A percentile compares a stretch with the other conserved stretches of the same genome.
Conservation (phyloP, 2,329 filamentous ascomycete genomes). For the Stagonosporopsis tanaceti region DNA sequence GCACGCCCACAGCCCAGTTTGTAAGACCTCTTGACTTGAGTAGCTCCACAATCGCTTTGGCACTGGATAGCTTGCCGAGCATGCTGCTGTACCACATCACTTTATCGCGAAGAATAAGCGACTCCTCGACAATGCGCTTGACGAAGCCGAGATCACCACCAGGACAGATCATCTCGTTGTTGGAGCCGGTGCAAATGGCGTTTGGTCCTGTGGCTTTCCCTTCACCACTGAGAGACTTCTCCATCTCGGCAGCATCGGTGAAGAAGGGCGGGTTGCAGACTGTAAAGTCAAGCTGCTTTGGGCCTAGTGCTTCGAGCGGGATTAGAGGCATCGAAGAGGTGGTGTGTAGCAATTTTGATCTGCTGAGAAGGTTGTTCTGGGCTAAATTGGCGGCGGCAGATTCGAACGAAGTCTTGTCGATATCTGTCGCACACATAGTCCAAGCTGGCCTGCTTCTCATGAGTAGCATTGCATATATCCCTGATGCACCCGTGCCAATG, state of each 20-base stretch:
- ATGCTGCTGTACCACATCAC: conserved; percentile 92
- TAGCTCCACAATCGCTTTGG: conserved; percentile 67
- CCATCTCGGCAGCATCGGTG: conserved; percentile 73
- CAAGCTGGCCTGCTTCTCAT: conserved; percentile 73
- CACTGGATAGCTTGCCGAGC: conserved; percentile 80
- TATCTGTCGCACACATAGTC: conserved; percentile 67
- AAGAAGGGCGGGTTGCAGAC: conserved; percentile 99
- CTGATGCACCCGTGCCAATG: conserved; percentile 88
- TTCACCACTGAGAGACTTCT: conserved; percentile 63
- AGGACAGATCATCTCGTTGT: conserved; percentile 82
- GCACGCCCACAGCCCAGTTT: conserved; percentile 84
- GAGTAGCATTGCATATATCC: conserved; percentile 88
- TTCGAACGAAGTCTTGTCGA: conserved; percentile 73
- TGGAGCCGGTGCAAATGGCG: conserved; percentile 78
- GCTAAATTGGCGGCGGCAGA: conserved; percentile 73
- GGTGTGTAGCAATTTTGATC: conserved; percentile 71
- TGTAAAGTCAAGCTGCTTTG: conserved; percentile 75
- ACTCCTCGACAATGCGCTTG: conserved; percentile 73
- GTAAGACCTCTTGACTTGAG: conserved; percentile 64
- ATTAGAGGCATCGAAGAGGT: conserved; percentile 65
- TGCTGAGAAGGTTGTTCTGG: conserved; percentile 68
- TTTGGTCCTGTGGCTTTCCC: conserved; percentile 73
- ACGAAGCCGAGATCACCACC: conserved; percentile 84
- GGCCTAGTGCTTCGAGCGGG: conserved; percentile 64
- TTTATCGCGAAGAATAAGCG: conserved; percentile 63